Evolutionary conservation across 441 rosid species (phyloP).

Genomic region (Populus hybrid): DNA sequence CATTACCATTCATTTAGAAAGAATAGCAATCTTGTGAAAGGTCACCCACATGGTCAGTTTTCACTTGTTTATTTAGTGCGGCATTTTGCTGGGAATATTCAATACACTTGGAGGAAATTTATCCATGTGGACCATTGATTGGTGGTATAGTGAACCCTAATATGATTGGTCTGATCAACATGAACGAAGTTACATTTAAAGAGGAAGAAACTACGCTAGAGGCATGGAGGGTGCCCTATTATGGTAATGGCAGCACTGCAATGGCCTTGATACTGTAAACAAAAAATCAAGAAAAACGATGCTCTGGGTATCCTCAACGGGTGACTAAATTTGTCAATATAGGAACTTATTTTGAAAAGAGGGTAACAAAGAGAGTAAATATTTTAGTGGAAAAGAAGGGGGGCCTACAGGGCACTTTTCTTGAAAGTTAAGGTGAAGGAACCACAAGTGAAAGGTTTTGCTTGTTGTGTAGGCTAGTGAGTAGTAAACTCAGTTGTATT

Average conservation of each 20-base stretch:
- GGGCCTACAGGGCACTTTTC: constrained; percentile 5
- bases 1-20: neutral
- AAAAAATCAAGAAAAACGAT: neutral
- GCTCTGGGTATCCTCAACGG: neutral
- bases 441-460: neutral
- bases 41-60: neutral
- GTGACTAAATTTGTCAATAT: neutral
- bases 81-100: neutral
- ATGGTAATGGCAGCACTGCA: neutral
- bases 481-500: neutral
- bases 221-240: too few relatives aligned
- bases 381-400: neutral
- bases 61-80: neutral
- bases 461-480: neutral
- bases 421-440: constrained; percentile 12
- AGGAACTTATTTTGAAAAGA: neutral
- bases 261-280: neutral
- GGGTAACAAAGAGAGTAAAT: neutral
- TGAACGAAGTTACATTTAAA: too few relatives aligned
- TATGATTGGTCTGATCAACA: too few relatives aligned
- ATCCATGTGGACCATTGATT: neutral
- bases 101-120: neutral
- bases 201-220: too few relatives aligned
- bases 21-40: neutral
- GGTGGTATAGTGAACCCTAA: neutral